These are phyloP conservation scores for Typha latifolia DNA, from an alignment of 176 grass and related monocot species.

Conservation along the genomic window DNA sequence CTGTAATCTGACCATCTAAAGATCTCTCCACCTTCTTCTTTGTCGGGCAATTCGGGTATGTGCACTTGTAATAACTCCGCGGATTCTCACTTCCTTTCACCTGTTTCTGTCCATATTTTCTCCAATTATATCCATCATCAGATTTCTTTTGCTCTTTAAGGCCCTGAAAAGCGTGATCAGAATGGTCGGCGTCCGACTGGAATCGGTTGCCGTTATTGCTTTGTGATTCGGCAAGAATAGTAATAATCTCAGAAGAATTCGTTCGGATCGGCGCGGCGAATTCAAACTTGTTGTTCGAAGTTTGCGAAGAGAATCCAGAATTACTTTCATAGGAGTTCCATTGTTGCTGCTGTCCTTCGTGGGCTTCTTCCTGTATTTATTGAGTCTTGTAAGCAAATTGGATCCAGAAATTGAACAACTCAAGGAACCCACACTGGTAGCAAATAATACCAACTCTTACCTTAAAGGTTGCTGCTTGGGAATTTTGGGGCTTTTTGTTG, in stretches of 20 bases:
- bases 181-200: not conserved
- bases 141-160: conserved; percentile 14
- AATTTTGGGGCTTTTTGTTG: conserved; percentile 20
- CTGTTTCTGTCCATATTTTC: conserved; percentile 44
- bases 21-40: conserved; percentile 48
- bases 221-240: not conserved
- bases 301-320: conserved; percentile 18
- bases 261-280: not conserved
- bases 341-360: conserved; percentile 3
- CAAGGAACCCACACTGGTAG: not conserved
- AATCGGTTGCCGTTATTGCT: too few relatives aligned
- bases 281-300: conserved; percentile 8
- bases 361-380: conserved; percentile 9
- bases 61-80: conserved; percentile 46
- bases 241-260: conserved; percentile 2
- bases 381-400: conserved; percentile 3
- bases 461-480: conserved; percentile 15
- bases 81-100: conserved; percentile 43
- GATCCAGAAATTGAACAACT: not conserved
- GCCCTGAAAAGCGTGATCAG: not conserved
- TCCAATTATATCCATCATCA: conserved; percentile 44
- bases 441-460: not conserved
- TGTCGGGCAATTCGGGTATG: conserved; percentile 22
- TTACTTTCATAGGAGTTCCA: not conserved
- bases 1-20: conserved; percentile 31